These are phyloP conservation scores for Chondrus crispus DNA, from an alignment of 23 red algal species.

Conservation along the genomic window DNA sequence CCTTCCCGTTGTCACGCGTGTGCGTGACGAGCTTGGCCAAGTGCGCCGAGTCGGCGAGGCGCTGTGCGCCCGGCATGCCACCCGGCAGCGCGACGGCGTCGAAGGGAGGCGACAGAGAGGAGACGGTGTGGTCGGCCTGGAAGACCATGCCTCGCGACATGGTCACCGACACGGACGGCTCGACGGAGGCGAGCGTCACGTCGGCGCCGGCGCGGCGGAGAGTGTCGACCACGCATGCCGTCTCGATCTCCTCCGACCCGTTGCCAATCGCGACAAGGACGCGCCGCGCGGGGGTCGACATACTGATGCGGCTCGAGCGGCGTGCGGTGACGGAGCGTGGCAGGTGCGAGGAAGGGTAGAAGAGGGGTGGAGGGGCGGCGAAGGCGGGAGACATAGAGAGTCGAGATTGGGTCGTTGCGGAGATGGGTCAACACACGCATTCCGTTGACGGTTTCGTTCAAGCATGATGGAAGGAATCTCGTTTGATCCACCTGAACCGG, in stretches of 20 bases:
- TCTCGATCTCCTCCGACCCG: constrained; percentile 93
- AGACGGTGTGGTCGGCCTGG: constrained; percentile 71
- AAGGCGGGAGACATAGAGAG: background rate
- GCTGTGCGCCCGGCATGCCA: constrained; percentile 93
- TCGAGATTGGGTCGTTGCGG: background rate
- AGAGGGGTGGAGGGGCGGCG: background rate
- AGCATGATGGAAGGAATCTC: too few relatives aligned
- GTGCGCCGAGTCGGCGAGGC: constrained; percentile 44
- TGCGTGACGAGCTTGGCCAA: constrained; percentile 51
- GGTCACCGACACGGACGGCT: constrained; percentile 48
- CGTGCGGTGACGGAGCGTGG: too few relatives aligned
- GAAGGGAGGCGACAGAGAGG: constrained; percentile 10
- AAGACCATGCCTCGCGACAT: constrained; percentile 81
- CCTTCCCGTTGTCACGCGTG: constrained; percentile 5
- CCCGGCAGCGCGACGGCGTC: constrained; percentile 85
- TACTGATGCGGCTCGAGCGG: too few relatives aligned
- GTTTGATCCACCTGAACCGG: too few relatives aligned
- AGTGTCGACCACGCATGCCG: constrained; percentile 78
- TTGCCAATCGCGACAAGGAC: constrained; percentile 82
- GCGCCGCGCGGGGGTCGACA: constrained; percentile 8
- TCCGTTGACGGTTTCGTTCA: too few relatives aligned
- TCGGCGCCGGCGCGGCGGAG: constrained; percentile 87
- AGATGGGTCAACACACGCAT: too few relatives aligned
- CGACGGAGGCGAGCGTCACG: constrained; percentile 91
- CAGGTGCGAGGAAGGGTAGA: background rate